phyloP scores from a whole-genome alignment of 1,284 basidiomycete genomes.

The Trametes sp. region DNA sequence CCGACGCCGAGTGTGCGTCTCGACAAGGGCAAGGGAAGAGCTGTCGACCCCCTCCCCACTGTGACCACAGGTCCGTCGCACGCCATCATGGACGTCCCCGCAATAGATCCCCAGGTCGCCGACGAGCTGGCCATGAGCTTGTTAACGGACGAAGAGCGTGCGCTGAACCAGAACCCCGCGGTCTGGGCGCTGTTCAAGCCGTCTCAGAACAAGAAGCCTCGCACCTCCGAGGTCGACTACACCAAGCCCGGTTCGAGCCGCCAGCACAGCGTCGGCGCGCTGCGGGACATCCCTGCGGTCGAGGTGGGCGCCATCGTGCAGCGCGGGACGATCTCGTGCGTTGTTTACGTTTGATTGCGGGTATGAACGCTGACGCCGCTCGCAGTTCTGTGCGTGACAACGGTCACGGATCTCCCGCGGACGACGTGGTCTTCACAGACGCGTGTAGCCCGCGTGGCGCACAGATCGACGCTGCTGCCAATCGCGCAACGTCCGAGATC shows the following conservation, averaged over 20 bases:
- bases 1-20: not conserved
- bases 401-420: too few species aligned
- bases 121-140: too few species aligned
- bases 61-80: too few species aligned
- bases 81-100: too few species aligned
- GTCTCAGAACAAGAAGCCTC: not conserved
- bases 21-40: constrained; percentile 4
- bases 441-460: too few species aligned
- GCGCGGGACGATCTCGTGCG: not conserved
- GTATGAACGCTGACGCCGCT: not conserved
- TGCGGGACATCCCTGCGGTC: not conserved
- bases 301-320: not conserved
- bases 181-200: not conserved
- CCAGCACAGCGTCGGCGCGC: not conserved
- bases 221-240: not conserved
- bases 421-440: not conserved
- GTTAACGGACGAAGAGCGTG: not conserved
- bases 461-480: too few species aligned
- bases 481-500: not conserved
- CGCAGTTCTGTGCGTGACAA: not conserved
- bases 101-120: too few species aligned
- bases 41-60: not conserved
- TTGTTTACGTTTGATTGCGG: not conserved
- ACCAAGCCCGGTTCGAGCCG: not conserved
- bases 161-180: not conserved